Evolutionary conservation across 2,329 filamentous ascomycete species (phyloP).

Genomic region (Ceratocystiopsis minuta): DNA sequence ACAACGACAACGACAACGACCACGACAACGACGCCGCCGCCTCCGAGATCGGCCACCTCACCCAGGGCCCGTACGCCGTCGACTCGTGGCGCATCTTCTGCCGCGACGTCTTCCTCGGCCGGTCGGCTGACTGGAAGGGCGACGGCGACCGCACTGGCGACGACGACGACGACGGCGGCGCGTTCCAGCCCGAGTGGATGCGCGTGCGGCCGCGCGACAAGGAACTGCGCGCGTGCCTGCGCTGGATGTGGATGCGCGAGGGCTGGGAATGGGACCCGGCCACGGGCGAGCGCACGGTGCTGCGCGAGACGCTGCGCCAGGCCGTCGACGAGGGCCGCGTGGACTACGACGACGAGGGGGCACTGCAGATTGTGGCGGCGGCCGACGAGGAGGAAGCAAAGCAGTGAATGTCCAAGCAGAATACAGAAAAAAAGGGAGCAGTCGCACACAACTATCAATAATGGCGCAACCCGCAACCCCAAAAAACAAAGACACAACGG

Average conservation of each 20-base stretch:
- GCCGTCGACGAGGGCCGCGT: conserved; percentile 42
- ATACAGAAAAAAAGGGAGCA: background rate
- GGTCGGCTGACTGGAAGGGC: conserved; percentile 49
- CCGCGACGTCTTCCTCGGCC: conserved; percentile 53
- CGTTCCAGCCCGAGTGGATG: conserved; percentile 81
- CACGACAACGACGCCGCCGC: conserved; percentile 13
- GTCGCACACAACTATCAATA: no score
- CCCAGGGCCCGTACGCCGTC: conserved; percentile 63
- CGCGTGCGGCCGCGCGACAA: conserved; percentile 69
- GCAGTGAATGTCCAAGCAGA: background rate
- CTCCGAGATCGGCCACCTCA: conserved; percentile 78
- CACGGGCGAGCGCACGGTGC: conserved; percentile 43
- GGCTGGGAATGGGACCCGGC: conserved; percentile 64
- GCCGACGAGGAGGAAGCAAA: background rate
- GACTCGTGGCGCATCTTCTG: conserved; percentile 94
- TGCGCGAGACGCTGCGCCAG: conserved; percentile 32
- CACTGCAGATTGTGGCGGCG: conserved; percentile 14
- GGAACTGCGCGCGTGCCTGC: conserved; percentile 68
- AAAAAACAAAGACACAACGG: background rate
- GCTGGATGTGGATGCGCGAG: conserved; percentile 85
- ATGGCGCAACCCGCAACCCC: background rate
- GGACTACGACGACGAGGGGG: conserved; percentile 32
- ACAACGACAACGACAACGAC: no score
- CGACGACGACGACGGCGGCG: conserved; percentile 8
- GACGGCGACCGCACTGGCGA: conserved; percentile 17